Base-by-base conservation (phyloP, 164 flowering plant genomes). In the Liriodendron chinense region DNA sequence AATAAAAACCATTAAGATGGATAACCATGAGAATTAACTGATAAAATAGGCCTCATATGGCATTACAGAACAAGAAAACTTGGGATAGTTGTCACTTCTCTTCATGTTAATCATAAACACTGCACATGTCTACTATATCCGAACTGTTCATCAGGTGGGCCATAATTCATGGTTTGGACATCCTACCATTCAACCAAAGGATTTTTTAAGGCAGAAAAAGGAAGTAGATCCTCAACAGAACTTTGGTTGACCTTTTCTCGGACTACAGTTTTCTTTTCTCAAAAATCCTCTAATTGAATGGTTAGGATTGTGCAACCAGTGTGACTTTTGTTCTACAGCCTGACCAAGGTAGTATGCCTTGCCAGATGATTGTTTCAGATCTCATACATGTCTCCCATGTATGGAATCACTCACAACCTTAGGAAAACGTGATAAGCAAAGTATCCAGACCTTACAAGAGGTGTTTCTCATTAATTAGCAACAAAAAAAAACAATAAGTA, bases 1-100 rank as follows among this genome's bases (percentile, higher is more conserved):
- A 72, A 34, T 34, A 34, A 34, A 34, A 75, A 61, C 18, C 9
- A 49, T 20, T 49, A 77, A 70, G 67, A 76, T 25, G 25, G 13
- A 65, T 16, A 47, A 47, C 1, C 64, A 25, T 25, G 18, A 12
- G 59, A 53, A 12, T 49, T 53, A 16, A 53, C 18, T 12, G 59
- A 34, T 4, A 34, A 34, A 34, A 34, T 34, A 53, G 59, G 59
- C 13, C 13, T 53, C 20, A 16, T 12, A 14, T 53, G 20, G 43
- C 43, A 34, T 34, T 34, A 34, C 43, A 34, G 43, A 9, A 8
- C 18, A 14, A 16, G 16, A 14, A 2, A 10, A 10, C 16, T 13
- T 53, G 18, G 12, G 18, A 53, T 16, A 53, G 59, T 53, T 53
- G 12, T 10, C 59, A 12, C 18, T 53, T 53, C 9, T 12, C 18